Evolutionary conservation across 2,329 filamentous ascomycete genomes (phyloP).

Genomic region (Proliferodiscus dingleyae): DNA sequence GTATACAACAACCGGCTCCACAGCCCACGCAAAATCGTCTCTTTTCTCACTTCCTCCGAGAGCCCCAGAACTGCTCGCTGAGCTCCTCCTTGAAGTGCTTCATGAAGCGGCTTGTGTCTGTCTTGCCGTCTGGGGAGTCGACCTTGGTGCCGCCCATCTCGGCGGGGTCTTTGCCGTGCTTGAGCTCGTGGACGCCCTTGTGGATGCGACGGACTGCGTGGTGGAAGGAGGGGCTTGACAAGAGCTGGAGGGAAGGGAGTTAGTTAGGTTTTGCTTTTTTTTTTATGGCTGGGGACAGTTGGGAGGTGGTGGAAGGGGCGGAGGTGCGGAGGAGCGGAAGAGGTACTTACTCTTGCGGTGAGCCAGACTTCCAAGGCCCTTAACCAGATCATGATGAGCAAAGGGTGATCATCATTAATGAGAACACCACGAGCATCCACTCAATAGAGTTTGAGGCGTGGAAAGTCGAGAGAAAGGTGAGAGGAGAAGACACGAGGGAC

Average conservation of each 20-base stretch:
- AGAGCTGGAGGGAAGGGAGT: constrained; percentile 36
- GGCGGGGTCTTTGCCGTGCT: constrained; percentile 42
- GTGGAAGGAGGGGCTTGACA: constrained; percentile 51
- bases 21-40: background rate
- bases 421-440: too few relatives aligned
- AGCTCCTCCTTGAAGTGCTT: constrained; percentile 50
- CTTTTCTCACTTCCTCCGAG: constrained; percentile 20
- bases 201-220: constrained; percentile 46
- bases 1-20: too few relatives aligned
- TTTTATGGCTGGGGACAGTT: too few relatives aligned
- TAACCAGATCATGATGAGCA: background rate
- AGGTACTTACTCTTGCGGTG: constrained; percentile 23
- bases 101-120: constrained; percentile 34
- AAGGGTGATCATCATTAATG: too few relatives aligned
- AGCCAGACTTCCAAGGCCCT: constrained; percentile 21
- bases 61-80: constrained; percentile 38
- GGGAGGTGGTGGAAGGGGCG: background rate
- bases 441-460: too few relatives aligned
- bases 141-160: constrained; percentile 45
- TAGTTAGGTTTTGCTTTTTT: too few relatives aligned
- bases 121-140: constrained; percentile 30
- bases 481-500: background rate
- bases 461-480: too few relatives aligned
- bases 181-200: constrained; percentile 32
- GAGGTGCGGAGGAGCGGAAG: constrained; percentile 3